Percentiles rank a stretch among this genome's conserved stretches.
phyloP scores from a whole-genome alignment of 495 filamentous ascomycete genomes.

The Podospora conica region DNA sequence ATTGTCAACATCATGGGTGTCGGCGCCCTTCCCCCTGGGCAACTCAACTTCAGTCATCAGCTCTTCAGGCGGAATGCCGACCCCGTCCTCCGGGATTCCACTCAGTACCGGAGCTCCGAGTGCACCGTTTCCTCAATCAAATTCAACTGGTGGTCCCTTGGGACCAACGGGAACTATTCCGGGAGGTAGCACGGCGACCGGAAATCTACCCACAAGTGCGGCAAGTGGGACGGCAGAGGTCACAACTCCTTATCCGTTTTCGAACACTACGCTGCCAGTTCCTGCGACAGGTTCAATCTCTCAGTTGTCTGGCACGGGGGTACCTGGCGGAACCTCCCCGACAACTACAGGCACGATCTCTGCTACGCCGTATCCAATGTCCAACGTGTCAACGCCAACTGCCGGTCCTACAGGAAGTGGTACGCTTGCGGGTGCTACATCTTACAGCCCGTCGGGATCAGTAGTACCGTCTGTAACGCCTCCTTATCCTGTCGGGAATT shows the following conservation, averaged over 20 bases:
- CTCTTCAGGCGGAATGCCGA: background rate
- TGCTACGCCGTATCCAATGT: background rate
- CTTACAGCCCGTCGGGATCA: background rate
- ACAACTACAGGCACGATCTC: background rate
- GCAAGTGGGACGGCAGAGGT: background rate
- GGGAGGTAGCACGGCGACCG: background rate
- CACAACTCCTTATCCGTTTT: conserved; percentile 21
- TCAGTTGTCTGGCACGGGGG: background rate
- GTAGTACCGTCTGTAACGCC: background rate
- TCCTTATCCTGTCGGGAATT: conserved; percentile 14
- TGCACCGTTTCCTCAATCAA: conserved; percentile 12
- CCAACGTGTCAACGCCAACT: background rate
- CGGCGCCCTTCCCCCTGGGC: background rate
- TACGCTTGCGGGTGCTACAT: background rate
- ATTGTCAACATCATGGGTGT: background rate
- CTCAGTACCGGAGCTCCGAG: conserved; percentile 7
- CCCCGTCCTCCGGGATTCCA: background rate
- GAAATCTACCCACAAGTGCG: background rate
- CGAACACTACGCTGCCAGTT: conserved; percentile 22
- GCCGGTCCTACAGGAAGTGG: conserved; percentile 9
- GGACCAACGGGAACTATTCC: conserved; percentile 12
- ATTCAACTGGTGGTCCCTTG: conserved; percentile 12
- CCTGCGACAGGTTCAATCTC: conserved; percentile 1
- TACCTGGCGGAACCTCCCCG: background rate
- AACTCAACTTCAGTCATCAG: conserved; percentile 2